These are phyloP conservation scores for Erucastrum elatum DNA, from an alignment of 345 rosid genomes.

Conservation along the genomic window DNA sequence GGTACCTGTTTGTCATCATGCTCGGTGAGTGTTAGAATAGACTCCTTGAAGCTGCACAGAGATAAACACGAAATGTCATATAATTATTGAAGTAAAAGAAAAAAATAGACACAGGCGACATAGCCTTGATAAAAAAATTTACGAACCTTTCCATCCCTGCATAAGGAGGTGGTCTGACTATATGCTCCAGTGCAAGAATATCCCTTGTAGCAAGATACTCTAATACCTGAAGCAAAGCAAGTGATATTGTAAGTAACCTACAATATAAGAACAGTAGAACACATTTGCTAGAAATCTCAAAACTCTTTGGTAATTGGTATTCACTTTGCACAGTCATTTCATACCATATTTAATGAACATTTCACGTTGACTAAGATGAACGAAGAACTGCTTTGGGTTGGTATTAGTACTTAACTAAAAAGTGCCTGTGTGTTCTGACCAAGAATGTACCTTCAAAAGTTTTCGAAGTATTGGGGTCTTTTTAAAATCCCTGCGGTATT, in stretches of 20 bases:
- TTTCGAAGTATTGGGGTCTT: slow-evolving; percentile 96
- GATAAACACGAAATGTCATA: slow-evolving; percentile 27
- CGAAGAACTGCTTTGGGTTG: slow-evolving; percentile 16
- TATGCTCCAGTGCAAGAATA: slow-evolving; percentile 1
- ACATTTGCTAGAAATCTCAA: neutral
- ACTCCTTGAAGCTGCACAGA: slow-evolving; percentile 76
- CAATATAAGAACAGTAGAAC: neutral
- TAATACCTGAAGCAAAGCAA: slow-evolving; percentile 59
- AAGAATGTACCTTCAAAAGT: slow-evolving; percentile 76
- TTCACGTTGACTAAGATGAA: slow-evolving; percentile 4
- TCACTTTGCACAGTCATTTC: slow-evolving; percentile 4
- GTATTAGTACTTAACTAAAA: slow-evolving; percentile 2
- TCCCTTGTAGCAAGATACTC: slow-evolving; percentile 82
- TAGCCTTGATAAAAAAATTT: neutral
- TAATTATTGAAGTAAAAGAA: slow-evolving; percentile 14
- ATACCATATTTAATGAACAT: neutral
- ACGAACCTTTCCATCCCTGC: slow-evolving; percentile 88
- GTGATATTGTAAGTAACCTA: slow-evolving; percentile 12
- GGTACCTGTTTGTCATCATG: slow-evolving; percentile 89
- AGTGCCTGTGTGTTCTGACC: slow-evolving; percentile 3
- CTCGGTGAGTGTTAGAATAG: slow-evolving; percentile 89
- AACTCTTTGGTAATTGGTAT: neutral
- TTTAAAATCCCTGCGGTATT: slow-evolving; percentile 81
- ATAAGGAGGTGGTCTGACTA: neutral
- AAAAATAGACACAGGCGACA: neutral